A percentile compares a stretch with the other conserved stretches of the same genome.
phyloP scores from a whole-genome alignment of 352 stramenopile genomes.

The Globisporangium megalacanthum region DNA sequence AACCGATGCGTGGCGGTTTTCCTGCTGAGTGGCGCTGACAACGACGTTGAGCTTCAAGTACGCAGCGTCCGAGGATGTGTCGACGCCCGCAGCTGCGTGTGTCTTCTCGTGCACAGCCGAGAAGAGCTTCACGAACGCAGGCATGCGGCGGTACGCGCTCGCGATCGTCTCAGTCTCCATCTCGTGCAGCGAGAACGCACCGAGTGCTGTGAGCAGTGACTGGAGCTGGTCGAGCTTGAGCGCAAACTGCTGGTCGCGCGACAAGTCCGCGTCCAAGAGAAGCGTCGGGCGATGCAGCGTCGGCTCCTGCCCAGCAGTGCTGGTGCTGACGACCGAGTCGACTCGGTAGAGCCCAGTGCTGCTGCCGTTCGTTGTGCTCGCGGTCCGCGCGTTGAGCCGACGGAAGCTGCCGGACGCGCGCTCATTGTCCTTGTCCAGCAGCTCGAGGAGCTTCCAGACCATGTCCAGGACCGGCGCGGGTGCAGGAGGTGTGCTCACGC shows the following conservation, averaged over 20 bases:
- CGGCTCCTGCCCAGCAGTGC: neutral
- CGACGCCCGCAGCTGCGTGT: constrained; percentile 35
- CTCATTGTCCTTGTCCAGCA: constrained; percentile 27
- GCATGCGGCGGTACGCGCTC: constrained; percentile 40
- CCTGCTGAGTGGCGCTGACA: neutral
- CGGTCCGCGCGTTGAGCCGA: neutral
- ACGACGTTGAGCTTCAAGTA: neutral
- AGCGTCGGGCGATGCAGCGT: constrained; percentile 1
- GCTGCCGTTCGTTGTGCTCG: neutral
- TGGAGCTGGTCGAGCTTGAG: constrained; percentile 67
- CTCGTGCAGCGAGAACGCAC: constrained; percentile 28
- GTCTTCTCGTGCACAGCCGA: constrained; percentile 26
- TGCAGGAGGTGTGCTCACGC: neutral
- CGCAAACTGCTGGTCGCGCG: constrained; percentile 50
- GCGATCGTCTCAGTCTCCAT: constrained; percentile 56
- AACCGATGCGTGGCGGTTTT: neutral
- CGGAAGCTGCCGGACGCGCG: neutral
- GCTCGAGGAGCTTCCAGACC: constrained; percentile 48
- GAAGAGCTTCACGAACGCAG: constrained; percentile 39
- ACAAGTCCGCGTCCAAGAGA: constrained; percentile 19
- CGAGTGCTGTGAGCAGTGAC: constrained; percentile 35
- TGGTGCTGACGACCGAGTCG: neutral
- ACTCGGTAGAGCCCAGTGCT: neutral
- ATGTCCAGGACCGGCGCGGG: constrained; percentile 24
- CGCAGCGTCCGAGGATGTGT: neutral